These are phyloP conservation scores for Pythium oligandrum DNA, from an alignment of 352 stramenopile genomes.

Conservation along the genomic window DNA sequence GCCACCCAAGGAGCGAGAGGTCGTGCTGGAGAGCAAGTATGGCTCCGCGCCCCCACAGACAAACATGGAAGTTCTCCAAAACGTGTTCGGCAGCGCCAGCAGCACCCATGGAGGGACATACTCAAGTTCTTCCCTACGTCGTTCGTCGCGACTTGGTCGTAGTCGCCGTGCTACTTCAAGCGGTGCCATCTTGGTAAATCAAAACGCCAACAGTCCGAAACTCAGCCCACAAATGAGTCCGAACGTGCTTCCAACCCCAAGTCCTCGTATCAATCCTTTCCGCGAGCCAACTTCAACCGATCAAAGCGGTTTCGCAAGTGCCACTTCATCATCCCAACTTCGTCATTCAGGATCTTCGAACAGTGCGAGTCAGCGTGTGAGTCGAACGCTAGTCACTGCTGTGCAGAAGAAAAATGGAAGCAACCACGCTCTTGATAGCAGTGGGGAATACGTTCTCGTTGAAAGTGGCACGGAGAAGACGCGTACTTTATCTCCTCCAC, in stretches of 20 bases:
- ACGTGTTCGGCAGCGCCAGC: slow-evolving; percentile 45
- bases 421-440: slow-evolving; percentile 39
- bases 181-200: slow-evolving; percentile 24
- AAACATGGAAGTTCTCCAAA: slow-evolving; percentile 69
- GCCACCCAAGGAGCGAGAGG: too few species aligned
- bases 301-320: too few species aligned
- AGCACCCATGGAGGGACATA: slow-evolving; percentile 19
- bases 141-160: slow-evolving; percentile 43
- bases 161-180: slow-evolving; percentile 56
- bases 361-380: slow-evolving; percentile 2
- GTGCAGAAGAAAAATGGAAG: slow-evolving; percentile 11
- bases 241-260: slow-evolving; percentile 47
- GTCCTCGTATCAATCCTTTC: slow-evolving; percentile 69
- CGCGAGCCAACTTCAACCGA: slow-evolving; percentile 25
- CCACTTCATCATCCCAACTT: too few species aligned
- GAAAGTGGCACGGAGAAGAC: slow-evolving; percentile 37
- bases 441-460: slow-evolving; percentile 63
- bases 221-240: slow-evolving; percentile 70
- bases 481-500: too few species aligned
- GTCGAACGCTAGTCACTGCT: slow-evolving; percentile 6
- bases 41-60: slow-evolving; percentile 2
- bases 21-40: too few species aligned
- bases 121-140: slow-evolving; percentile 35
- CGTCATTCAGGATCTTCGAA: background rate
- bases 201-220: slow-evolving; percentile 41